Base-by-base conservation (phyloP, 805 yeast species). In the Wickerhamomyces sydowiorum region DNA sequence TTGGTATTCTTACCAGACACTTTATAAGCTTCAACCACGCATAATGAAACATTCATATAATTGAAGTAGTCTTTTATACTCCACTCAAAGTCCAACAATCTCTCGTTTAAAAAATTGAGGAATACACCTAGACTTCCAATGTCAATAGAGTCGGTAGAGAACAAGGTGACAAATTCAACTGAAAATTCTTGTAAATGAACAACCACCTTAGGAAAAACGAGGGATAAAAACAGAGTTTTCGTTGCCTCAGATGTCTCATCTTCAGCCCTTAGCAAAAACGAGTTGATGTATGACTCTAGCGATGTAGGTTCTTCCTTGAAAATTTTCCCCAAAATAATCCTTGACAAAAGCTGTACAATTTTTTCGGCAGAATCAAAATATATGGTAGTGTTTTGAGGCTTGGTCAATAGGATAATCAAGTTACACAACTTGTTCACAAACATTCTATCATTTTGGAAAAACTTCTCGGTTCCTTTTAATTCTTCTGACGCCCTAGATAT, bases 251-350 rank as follows among this genome's bases (percentile, higher is more conserved):
- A 20, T 2, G 31, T 29, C 9, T 27, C 44, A 17, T 47, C 53
- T n/a, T 51, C 53, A 3, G n/a, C 15, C 5, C 43, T 44, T 8
- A 39, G 37, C 5, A 54, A 25, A 7, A 57, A 30, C 0, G 47
- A 33, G 3, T 39, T 30, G 19, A 56, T 33, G 33, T 55, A 59
- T 4, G 34, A n/a, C 21, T 56, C 58, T 4, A 55, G 33, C 1
- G 48, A 30, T 15, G 39, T 39, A 12, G 57, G 48, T 10, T 54
- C 62, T 17, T 37, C 37, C 7, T 45, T 53, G 36, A 56, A 47
- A 1, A 55, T 35, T 39, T 56, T 64, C 4, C 67, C 56, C 4
- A 73, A 59, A 37, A 73, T 61, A 7, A 67, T 55, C 13, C 61
- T 54, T 2, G 74, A 54, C 5, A 74, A 46, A 1, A 66, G 55